Conservation (phyloP, 805 yeast genomes). For the Brettanomyces bruxellensis region DNA sequence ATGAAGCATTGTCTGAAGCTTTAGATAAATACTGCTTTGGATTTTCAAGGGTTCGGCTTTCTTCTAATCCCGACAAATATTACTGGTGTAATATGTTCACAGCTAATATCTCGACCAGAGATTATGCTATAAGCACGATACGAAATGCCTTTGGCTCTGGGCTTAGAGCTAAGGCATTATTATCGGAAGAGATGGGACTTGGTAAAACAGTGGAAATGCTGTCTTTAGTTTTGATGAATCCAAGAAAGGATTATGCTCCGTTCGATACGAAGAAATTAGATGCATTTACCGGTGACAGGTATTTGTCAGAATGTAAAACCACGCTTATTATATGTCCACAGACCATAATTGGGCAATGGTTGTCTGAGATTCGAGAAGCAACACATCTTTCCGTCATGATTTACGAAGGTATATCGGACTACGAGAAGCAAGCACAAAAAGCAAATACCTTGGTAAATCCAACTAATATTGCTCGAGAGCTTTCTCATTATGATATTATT, state of each 20-base stretch:
- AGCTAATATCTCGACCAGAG: constrained; percentile 33
- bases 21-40: constrained; percentile 44
- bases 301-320: constrained; percentile 47
- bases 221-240: constrained; percentile 54
- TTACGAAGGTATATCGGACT: constrained; percentile 47
- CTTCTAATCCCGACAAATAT: background rate
- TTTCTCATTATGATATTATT: constrained; percentile 65
- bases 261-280: constrained; percentile 22
- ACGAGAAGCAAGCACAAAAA: constrained; percentile 26
- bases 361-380: constrained; percentile 50
- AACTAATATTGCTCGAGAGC: constrained; percentile 36
- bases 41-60: constrained; percentile 29
- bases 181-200: constrained; percentile 95
- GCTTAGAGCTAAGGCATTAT: constrained; percentile 46
- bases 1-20: constrained; percentile 21
- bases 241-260: constrained; percentile 28
- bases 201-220: constrained; percentile 90
- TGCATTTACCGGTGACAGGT: constrained; percentile 32
- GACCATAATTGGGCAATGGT: constrained; percentile 81
- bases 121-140: constrained; percentile 17
- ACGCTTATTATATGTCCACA: constrained; percentile 83
- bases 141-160: constrained; percentile 6
- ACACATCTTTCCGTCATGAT: constrained; percentile 50
- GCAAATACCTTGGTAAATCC: constrained; percentile 16
- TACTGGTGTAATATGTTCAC: constrained; percentile 44